Evolutionary conservation across 2,329 filamentous ascomycete genomes (phyloP).

Genomic region (Cladobotryum mycophilum): DNA sequence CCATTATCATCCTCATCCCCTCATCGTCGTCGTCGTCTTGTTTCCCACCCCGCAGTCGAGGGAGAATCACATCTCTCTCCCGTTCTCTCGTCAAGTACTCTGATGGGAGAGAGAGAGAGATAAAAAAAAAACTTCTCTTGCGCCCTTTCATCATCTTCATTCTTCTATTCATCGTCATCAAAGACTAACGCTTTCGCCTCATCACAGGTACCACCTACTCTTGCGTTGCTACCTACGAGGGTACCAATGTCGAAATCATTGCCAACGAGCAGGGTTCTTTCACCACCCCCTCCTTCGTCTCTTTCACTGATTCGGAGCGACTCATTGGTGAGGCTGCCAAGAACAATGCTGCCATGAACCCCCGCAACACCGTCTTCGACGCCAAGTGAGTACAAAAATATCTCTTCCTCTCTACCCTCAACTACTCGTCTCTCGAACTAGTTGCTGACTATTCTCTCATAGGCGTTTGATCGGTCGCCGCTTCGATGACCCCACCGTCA

Average conservation of each 20-base stretch:
- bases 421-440: neutral
- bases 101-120: neutral
- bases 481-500: slow-evolving; percentile 91
- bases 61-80: slow-evolving; percentile 4
- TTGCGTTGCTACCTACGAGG: slow-evolving; percentile 98
- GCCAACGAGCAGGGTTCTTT: slow-evolving; percentile 99
- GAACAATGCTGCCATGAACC: slow-evolving; percentile 99
- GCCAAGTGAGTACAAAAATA: slow-evolving; percentile 69
- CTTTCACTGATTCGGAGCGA: slow-evolving; percentile 97
- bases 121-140: neutral
- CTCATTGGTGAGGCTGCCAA: slow-evolving; percentile 99
- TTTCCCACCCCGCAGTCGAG: slow-evolving; percentile 6
- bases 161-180: neutral
- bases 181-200: slow-evolving; percentile 3
- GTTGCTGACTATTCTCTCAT: neutral
- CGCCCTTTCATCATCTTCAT: neutral
- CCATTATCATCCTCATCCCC: neutral
- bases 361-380: slow-evolving; percentile 95
- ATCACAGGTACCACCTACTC: slow-evolving; percentile 93
- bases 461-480: slow-evolving; percentile 97
- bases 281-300: slow-evolving; percentile 98
- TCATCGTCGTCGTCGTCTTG: slow-evolving; percentile 5
- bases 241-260: slow-evolving; percentile 99
- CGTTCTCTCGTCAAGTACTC: neutral
- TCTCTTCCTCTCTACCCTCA: no score